phyloP scores from a whole-genome alignment of 495 filamentous ascomycete genomes.

The Delitschia confertaspora region DNA sequence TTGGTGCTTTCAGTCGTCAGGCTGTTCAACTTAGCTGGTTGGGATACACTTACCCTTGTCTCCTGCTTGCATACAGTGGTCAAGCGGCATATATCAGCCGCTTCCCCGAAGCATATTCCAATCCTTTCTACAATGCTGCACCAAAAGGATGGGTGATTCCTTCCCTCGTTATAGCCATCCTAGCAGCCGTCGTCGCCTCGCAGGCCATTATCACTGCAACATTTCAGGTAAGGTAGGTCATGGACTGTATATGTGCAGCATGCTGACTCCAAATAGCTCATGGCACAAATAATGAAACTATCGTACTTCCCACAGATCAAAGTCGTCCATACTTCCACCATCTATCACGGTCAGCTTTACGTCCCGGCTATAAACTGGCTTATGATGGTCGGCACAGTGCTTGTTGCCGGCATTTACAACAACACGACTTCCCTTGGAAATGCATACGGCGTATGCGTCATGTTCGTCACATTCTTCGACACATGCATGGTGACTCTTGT shows the following conservation, averaged over 20 bases:
- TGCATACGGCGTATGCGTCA: constrained; percentile 59
- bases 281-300: constrained; percentile 64
- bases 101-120: constrained; percentile 52
- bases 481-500: constrained; percentile 61
- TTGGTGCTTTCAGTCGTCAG: constrained; percentile 52
- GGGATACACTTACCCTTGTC: constrained; percentile 61
- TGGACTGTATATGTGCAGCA: not conserved
- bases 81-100: constrained; percentile 63
- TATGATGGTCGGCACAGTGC: constrained; percentile 63
- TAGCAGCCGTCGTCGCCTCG: constrained; percentile 66
- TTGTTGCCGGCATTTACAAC: constrained; percentile 62
- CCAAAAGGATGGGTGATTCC: constrained; percentile 60
- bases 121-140: constrained; percentile 62
- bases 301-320: constrained; percentile 69
- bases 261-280: constrained; percentile 31
- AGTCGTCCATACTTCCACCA: constrained; percentile 53
- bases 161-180: constrained; percentile 53
- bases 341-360: constrained; percentile 63
- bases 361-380: constrained; percentile 66
- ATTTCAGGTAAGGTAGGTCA: constrained; percentile 42
- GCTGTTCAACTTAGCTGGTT: constrained; percentile 52
- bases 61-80: constrained; percentile 62
- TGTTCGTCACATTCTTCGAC: constrained; percentile 67
- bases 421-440: constrained; percentile 49
- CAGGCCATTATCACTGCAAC: constrained; percentile 71